Percentiles rank a stretch among this genome's conserved stretches.
phyloP scores from a whole-genome alignment of 2,329 filamentous ascomycete genomes.

The Botrytis elliptica region DNA sequence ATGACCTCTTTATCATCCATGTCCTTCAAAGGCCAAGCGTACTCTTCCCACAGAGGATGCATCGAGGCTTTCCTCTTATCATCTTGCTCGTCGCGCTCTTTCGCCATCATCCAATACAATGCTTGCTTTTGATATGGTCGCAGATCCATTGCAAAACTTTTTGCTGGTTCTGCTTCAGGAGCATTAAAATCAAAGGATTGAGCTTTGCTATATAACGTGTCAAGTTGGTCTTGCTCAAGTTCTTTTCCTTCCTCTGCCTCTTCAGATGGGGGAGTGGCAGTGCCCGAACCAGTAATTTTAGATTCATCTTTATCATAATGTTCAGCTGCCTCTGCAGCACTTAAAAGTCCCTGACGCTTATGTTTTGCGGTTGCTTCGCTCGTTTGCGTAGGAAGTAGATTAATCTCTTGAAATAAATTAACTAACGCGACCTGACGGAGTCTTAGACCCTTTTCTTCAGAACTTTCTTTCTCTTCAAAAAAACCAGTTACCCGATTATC shows the following conservation, averaged over 20 bases:
- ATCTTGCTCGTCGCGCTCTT: conserved; percentile 77
- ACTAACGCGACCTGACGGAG: conserved; percentile 85
- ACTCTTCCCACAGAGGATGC: conserved; percentile 98
- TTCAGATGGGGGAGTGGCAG: conserved; percentile 52
- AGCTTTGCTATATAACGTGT: conserved; percentile 90
- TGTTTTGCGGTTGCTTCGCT: conserved; percentile 74
- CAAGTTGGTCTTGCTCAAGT: conserved; percentile 91
- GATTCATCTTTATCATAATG: conserved; percentile 61
- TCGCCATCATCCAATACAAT: conserved; percentile 92
- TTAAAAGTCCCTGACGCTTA: conserved; percentile 78
- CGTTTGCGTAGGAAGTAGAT: conserved; percentile 70
- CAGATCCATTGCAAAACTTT: conserved; percentile 78
- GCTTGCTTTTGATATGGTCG: conserved; percentile 95
- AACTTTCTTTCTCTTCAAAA: conserved; percentile 82
- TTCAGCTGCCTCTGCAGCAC: conserved; percentile 86
- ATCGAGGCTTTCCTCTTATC: conserved; percentile 73
- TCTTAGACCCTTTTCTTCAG: conserved; percentile 79
- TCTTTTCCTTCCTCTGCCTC: conserved; percentile 81
- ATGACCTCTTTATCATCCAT: conserved; percentile 77
- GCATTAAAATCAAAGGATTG: conserved; percentile 96
- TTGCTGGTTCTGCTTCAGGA: conserved; percentile 78
- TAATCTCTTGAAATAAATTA: conserved; percentile 85
- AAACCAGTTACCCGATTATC: conserved; percentile 70
- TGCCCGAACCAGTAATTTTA: conserved; percentile 37
- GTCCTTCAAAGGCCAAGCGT: conserved; percentile 83